Evolutionary conservation across 75 land plant species (phyloP).

Genomic region (Sequoia sempervirens): DNA sequence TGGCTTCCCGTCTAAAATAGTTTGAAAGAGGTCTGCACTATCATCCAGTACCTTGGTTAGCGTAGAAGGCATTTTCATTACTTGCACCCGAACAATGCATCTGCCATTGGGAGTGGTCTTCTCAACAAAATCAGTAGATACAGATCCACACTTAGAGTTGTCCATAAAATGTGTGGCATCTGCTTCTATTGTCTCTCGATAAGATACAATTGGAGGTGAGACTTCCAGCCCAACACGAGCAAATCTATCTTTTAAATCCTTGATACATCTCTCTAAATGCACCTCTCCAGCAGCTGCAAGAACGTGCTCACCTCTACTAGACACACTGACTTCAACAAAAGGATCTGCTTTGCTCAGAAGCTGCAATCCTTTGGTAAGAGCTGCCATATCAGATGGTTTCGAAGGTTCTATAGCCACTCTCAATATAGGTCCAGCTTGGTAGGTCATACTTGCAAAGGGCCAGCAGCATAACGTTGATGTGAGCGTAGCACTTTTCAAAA

Average conservation of each 20-base stretch:
- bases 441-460: conserved; percentile 88
- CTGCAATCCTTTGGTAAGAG: conserved; percentile 65
- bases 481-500: conserved; percentile 85
- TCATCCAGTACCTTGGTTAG: conserved; percentile 71
- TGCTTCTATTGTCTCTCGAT: conserved; percentile 75
- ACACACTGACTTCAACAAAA: conserved; percentile 84
- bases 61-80: conserved; percentile 55
- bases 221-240: conserved; percentile 78
- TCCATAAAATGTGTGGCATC: conserved; percentile 38
- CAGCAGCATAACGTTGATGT: conserved; percentile 67
- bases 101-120: conserved; percentile 81
- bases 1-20: conserved; percentile 41
- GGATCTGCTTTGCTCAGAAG: conserved; percentile 90
- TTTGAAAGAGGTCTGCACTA: conserved; percentile 45
- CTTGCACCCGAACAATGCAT: conserved; percentile 66
- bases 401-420: conserved; percentile 90
- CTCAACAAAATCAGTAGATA: conserved; percentile 47
- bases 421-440: conserved; percentile 84
- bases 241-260: conserved; percentile 86
- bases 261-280: conserved; percentile 93
- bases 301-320: conserved; percentile 90
- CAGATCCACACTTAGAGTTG: conserved; percentile 18
- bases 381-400: conserved; percentile 79
- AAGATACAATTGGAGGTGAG: conserved; percentile 87
- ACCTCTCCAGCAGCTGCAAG: conserved; percentile 97